Evolutionary conservation across 148 eudicot genomes (phyloP), one percentile per base, ranked within the genome.

Genomic region (Fagopyrum homotropicum): DNA sequence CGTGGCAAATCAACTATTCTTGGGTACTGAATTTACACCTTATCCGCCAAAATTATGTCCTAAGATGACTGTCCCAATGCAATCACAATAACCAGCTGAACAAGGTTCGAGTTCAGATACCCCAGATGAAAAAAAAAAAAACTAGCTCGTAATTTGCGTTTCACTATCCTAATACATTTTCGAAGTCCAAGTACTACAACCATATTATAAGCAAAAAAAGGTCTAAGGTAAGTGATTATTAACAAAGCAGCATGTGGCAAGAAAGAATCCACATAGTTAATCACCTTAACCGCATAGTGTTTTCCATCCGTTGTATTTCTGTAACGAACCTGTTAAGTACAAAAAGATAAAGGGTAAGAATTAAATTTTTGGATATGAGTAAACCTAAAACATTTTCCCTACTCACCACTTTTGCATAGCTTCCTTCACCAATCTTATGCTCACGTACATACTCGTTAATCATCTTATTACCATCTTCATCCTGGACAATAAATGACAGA

Each of bases 401-500:
- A 76, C 87, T 83, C 77, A 95, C 98, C 97, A 95, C 98, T 95
- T 95, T 95, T 7, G 92, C 98, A 72, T 95, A 95, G 82, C 96
- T 89, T 49, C 98, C 98, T 74, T 92, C 77, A 30, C 97, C 98
- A 75, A 95, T 92, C 85, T 88, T 95, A 74, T 73, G 78, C 83
- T 85, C 92, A 5, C 91, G 96, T 60, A 89, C 83, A 79, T 95
- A 95, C 77, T 95, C 90, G 75, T 95, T 95, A 45, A 95, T 86
- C 81, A 78, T 89, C 93, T 90, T 95, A 80, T 81, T 90, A 60
- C 96, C 96, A 75, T 84, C 35, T 74, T 90, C 98, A 79, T 95
- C 98, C 98, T 95, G 84, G 46, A 6, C 11, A 69, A 22, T 11
- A 75, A 40, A 52, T 7, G 17, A 46, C 40, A 35, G 40, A 35